Evolutionary conservation across 78 protist species (phyloP).

Genomic region (slime mould (Dictyostelium discoideum)): DNA sequence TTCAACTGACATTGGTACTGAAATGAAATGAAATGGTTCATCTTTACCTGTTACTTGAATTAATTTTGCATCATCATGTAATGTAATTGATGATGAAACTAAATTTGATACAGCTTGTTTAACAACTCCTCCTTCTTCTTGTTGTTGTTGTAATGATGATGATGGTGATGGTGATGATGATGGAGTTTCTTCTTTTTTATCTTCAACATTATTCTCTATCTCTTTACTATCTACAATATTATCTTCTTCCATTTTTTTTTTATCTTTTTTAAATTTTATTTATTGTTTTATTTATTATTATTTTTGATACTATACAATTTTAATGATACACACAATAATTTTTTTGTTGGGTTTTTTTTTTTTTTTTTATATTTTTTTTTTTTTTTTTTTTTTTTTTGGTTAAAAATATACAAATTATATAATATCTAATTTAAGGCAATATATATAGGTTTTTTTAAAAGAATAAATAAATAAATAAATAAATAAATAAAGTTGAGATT

Average conservation of each 20-base stretch:
- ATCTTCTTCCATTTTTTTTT: neutral
- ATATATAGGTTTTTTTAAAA: no score
- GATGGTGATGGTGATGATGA: neutral
- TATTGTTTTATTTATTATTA: neutral
- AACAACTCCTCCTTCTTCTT: neutral
- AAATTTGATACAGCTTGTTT: neutral
- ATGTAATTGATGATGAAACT: conserved; percentile 36
- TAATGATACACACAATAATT: neutral
- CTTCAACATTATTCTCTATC: neutral
- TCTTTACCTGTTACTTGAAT: conserved; percentile 62
- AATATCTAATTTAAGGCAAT: neutral
- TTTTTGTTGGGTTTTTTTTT: no score
- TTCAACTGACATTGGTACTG: conserved; percentile 34
- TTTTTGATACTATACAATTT: neutral
- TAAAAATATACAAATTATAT: no score
- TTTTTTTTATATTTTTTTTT: no score
- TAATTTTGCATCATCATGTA: conserved; percentile 48
- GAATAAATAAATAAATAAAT: no score
- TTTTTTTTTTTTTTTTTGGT: neutral
- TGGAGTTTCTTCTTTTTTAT: neutral
- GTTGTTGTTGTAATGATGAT: neutral
- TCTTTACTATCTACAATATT: neutral
- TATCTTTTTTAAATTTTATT: neutral
- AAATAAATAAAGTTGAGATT: neutral
- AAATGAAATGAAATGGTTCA: conserved; percentile 57